These are phyloP conservation scores for Lachancea mirantina DNA, from an alignment of 805 yeast genomes.

Conservation along the genomic window DNA sequence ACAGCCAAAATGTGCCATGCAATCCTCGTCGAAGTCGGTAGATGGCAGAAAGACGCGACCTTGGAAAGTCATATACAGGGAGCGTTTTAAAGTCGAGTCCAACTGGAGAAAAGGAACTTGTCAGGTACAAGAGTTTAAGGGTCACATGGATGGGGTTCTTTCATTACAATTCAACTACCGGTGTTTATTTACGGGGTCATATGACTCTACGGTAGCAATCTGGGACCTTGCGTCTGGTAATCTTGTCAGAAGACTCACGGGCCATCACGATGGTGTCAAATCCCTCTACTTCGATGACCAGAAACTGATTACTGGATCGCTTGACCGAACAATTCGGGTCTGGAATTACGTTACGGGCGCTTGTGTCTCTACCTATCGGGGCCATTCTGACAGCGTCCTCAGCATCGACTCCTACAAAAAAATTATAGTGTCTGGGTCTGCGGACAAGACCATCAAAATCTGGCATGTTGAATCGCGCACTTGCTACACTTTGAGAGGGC, in stretches of 20 bases:
- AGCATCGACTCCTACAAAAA: conserved; percentile 76
- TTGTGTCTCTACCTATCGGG: conserved; percentile 88
- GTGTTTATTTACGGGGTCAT: conserved; percentile 82
- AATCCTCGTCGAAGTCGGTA: not conserved
- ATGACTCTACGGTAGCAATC: conserved; percentile 83
- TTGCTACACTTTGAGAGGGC: conserved; percentile 89
- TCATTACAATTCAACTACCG: conserved; percentile 79
- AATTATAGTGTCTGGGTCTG: conserved; percentile 86
- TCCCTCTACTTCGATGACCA: conserved; percentile 80
- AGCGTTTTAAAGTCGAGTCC: conserved; percentile 82
- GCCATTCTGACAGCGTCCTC: conserved; percentile 81
- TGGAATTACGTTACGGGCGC: conserved; percentile 96
- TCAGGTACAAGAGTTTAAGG: conserved; percentile 55
- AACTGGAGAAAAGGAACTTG: conserved; percentile 89
- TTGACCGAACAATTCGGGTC: conserved; percentile 85
- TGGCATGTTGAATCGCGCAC: conserved; percentile 96
- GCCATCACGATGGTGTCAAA: conserved; percentile 86
- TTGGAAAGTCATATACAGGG: conserved; percentile 93
- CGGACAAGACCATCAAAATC: conserved; percentile 85
- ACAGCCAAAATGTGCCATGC: conserved; percentile 1
- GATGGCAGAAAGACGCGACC: conserved; percentile 48
- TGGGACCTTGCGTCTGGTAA: conserved; percentile 86
- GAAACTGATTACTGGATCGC: conserved; percentile 85
- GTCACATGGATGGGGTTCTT: conserved; percentile 85
- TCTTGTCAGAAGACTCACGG: conserved; percentile 65